These are phyloP conservation scores for Vitis hybrid DNA, from an alignment of 177 flowering plant species.

Conservation along the genomic window DNA sequence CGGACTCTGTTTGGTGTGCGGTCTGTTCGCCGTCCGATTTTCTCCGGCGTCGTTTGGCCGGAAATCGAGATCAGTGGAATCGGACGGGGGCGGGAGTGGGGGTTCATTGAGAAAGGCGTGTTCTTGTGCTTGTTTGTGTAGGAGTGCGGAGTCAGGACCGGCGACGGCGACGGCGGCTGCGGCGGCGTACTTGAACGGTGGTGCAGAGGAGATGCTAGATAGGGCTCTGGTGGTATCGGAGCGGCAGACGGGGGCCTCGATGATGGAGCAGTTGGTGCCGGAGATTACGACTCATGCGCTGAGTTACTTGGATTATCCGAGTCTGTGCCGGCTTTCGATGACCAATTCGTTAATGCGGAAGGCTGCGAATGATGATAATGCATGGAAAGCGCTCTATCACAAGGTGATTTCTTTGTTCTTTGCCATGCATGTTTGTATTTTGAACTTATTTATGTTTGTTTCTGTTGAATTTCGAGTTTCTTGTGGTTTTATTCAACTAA, in stretches of 20 bases:
- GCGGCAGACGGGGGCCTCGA: slow-evolving; percentile 69
- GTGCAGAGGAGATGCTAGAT: slow-evolving; percentile 24
- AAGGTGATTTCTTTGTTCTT: slow-evolving; percentile 47
- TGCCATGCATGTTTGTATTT: background rate
- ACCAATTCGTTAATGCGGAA: slow-evolving; percentile 91
- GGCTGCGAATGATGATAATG: slow-evolving; percentile 96
- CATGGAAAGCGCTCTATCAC: slow-evolving; percentile 96
- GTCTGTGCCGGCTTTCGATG: slow-evolving; percentile 95
- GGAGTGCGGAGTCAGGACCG: slow-evolving; percentile 13
- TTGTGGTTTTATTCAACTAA: too few relatives aligned
- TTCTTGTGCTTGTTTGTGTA: slow-evolving; percentile 27
- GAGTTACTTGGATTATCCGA: slow-evolving; percentile 94
- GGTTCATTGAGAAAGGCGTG: slow-evolving; percentile 15
- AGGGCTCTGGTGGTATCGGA: slow-evolving; percentile 26
- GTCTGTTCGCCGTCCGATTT: slow-evolving; percentile 33
- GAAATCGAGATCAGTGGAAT: slow-evolving; percentile 12
- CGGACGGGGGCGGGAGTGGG: background rate
- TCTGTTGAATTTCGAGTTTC: too few relatives aligned
- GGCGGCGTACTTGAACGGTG: slow-evolving; percentile 29
- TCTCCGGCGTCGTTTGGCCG: background rate
- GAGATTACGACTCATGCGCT: slow-evolving; percentile 94
- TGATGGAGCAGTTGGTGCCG: slow-evolving; percentile 99
- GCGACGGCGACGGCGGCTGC: background rate
- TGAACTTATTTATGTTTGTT: background rate
- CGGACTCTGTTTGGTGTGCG: slow-evolving; percentile 36